These are phyloP conservation scores for Crithidia brevicula DNA, from an alignment of 208 protist genomes.

Conservation along the genomic window DNA sequence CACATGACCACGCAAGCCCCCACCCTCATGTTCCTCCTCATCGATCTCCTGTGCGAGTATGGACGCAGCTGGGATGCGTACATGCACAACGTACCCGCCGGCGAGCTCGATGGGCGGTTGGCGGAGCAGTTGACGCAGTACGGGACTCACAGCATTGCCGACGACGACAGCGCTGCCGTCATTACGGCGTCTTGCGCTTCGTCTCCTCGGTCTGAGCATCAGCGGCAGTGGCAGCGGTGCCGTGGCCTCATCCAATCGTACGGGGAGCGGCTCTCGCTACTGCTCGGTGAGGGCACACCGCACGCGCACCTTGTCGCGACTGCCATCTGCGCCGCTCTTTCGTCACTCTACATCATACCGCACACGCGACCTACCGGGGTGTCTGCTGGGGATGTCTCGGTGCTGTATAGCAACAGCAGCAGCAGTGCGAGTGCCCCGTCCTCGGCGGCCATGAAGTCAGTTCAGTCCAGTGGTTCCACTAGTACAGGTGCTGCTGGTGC, in stretches of 20 bases:
- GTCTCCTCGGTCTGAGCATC: background rate
- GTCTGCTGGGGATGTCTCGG: background rate
- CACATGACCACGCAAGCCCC: conserved; percentile 69
- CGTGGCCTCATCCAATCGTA: conserved; percentile 28
- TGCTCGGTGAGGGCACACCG: conserved; percentile 53
- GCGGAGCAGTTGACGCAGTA: conserved; percentile 13
- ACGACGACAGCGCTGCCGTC: background rate
- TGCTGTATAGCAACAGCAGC: conserved; percentile 7
- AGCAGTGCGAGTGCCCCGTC: background rate
- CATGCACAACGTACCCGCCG: conserved; percentile 8
- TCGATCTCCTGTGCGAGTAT: conserved; percentile 30
- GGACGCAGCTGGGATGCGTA: conserved; percentile 18
- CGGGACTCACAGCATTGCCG: conserved; percentile 12
- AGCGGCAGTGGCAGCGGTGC: conserved; percentile 14
- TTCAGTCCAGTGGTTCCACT: too few species aligned
- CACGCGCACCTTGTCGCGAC: conserved; percentile 60
- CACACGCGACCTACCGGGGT: conserved; percentile 21
- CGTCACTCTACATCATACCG: conserved; percentile 53
- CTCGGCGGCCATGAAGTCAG: too few species aligned
- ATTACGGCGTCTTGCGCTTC: background rate
- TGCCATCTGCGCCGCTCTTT: conserved; percentile 49
- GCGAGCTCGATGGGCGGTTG: conserved; percentile 14
- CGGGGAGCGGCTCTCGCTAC: conserved; percentile 31
- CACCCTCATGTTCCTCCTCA: conserved; percentile 28
- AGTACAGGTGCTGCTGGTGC: background rate